Conservation (phyloP, 495 filamentous ascomycete species). For the Lentithecium fluviatile region DNA sequence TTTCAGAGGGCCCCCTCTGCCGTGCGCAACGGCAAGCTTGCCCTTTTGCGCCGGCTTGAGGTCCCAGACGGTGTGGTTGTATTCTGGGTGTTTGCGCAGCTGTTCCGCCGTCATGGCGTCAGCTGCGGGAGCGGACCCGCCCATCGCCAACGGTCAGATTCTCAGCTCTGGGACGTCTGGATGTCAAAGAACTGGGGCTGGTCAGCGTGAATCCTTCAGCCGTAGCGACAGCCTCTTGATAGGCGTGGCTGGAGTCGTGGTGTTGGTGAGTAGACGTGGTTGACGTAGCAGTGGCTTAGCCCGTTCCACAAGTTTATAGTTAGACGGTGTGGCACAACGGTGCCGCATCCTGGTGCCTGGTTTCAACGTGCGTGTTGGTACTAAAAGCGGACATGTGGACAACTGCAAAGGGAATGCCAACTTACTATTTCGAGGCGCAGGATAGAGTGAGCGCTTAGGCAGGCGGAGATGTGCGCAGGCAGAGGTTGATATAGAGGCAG, state of each 20-base stretch:
- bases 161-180: background rate
- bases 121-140: conserved; percentile 5
- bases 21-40: conserved; percentile 58
- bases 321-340: conserved; percentile 17
- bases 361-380: conserved; percentile 19
- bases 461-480: background rate
- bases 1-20: conserved; percentile 66
- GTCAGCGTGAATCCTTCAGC: too few species aligned
- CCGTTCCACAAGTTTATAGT: background rate
- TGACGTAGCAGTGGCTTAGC: too few species aligned
- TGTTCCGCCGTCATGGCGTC: conserved; percentile 38
- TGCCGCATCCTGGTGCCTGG: conserved; percentile 11
- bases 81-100: conserved; percentile 53
- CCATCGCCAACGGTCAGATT: background rate
- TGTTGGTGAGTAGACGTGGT: too few species aligned
- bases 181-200: background rate
- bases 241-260: too few species aligned
- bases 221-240: background rate
- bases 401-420: background rate
- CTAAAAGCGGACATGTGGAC: conserved; percentile 13
- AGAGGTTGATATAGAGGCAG: background rate
- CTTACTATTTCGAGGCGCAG: conserved; percentile 16
- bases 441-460: conserved; percentile 16
- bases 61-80: conserved; percentile 57
- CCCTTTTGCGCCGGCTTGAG: conserved; percentile 61